Conservation (phyloP, 768 basidiomycete species). For the Leccinum disarticulatum region DNA sequence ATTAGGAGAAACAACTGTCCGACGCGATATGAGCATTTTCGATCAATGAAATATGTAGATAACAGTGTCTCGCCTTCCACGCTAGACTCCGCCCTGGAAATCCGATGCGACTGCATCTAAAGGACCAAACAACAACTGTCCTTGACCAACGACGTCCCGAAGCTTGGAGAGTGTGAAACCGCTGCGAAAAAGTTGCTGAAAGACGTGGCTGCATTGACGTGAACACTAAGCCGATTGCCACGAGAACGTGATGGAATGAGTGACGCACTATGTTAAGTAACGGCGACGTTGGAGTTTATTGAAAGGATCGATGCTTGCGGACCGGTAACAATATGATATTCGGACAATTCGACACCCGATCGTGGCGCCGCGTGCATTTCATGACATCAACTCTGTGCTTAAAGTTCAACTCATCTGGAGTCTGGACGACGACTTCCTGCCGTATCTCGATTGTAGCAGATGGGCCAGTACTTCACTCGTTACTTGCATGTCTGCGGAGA, state of each 20-base stretch:
- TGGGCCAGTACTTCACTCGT: no score
- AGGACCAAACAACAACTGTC: conserved; percentile 53
- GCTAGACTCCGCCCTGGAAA: conserved; percentile 76
- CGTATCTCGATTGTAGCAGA: no score
- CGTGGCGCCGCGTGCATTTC: no score
- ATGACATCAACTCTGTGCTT: background rate
- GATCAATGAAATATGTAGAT: conserved; percentile 14
- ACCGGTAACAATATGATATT: background rate
- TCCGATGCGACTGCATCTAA: conserved; percentile 42
- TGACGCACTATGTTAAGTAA: conserved; percentile 29
- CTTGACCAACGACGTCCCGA: conserved; percentile 63
- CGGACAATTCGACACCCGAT: background rate
- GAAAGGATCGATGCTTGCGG: background rate
- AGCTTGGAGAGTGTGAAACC: conserved; percentile 59
- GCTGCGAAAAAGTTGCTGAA: conserved; percentile 49
- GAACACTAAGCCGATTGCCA: background rate
- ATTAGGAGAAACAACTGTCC: conserved; percentile 67
- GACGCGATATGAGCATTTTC: conserved; percentile 20
- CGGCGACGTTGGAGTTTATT: conserved; percentile 7
- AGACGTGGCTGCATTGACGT: conserved; percentile 37
- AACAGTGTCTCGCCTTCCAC: conserved; percentile 64
- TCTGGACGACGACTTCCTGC: no score
- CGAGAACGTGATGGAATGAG: background rate
- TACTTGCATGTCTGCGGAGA: background rate
- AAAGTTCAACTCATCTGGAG: no score